phyloP scores from a whole-genome alignment of 768 basidiomycete genomes.

The Lactarius pseudohatsudake region DNA sequence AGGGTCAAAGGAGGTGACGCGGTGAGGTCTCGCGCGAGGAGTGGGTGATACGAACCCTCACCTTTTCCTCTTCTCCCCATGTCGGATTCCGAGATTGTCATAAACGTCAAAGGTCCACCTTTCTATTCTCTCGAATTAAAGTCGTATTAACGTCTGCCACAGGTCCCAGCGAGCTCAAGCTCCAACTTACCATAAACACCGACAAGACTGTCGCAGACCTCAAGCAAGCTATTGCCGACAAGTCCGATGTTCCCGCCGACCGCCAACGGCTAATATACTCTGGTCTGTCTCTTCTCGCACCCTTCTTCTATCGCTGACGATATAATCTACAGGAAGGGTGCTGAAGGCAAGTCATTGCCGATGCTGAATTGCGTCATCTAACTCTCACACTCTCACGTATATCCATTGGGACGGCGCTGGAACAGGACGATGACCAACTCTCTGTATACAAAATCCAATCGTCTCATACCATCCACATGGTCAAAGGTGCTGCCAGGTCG shows the following conservation, averaged over 20 bases:
- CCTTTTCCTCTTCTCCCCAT: slow-evolving; percentile 20
- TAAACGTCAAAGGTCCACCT: slow-evolving; percentile 32
- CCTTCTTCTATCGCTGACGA: neutral
- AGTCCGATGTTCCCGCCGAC: slow-evolving; percentile 84
- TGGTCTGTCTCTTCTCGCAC: slow-evolving; percentile 47
- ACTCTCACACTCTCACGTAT: slow-evolving; percentile 11
- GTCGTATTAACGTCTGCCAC: neutral
- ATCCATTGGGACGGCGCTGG: slow-evolving; percentile 5
- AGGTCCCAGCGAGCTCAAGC: slow-evolving; percentile 93
- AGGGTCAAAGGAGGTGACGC: slow-evolving; percentile 21
- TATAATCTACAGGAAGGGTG: slow-evolving; percentile 53
- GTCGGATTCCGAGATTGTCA: slow-evolving; percentile 35
- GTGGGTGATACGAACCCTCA: slow-evolving; percentile 3
- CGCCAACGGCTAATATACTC: slow-evolving; percentile 92
- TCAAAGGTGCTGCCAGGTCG: slow-evolving; percentile 71
- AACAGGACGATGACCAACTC: slow-evolving; percentile 78
- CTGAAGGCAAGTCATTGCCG: slow-evolving; percentile 53
- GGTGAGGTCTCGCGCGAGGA: neutral
- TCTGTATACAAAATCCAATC: slow-evolving; percentile 89
- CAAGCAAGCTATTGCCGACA: slow-evolving; percentile 84
- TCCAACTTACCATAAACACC: slow-evolving; percentile 77
- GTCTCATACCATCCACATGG: slow-evolving; percentile 89
- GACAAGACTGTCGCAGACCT: slow-evolving; percentile 89
- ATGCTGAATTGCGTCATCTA: slow-evolving; percentile 4
- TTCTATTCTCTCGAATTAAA: neutral